These are phyloP conservation scores for Coccomyxa sp. DNA, from an alignment of 139 green algal genomes.

Conservation along the genomic window DNA sequence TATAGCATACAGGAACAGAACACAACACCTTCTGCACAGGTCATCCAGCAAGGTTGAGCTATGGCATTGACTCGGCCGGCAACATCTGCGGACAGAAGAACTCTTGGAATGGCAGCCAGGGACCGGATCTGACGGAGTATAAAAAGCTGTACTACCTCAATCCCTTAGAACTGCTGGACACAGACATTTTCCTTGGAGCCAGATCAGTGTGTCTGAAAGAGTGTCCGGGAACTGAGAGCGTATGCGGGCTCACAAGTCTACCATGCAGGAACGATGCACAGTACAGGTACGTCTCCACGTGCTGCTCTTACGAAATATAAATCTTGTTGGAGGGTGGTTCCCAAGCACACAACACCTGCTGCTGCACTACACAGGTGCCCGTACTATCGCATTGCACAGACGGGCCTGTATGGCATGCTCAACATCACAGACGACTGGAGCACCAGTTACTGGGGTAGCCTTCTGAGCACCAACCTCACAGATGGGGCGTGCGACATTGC, in stretches of 20 bases:
- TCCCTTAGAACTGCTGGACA: conserved; percentile 51
- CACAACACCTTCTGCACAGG: not conserved
- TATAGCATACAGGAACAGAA: too few relatives aligned
- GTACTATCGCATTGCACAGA: conserved; percentile 53
- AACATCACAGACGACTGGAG: not conserved
- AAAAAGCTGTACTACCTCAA: conserved; percentile 75
- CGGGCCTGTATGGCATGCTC: conserved; percentile 42
- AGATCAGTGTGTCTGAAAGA: conserved; percentile 48
- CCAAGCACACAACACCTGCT: not conserved
- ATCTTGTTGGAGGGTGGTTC: not conserved
- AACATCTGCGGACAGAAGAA: conserved; percentile 57
- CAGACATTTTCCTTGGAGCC: conserved; percentile 40
- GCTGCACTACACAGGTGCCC: conserved; percentile 41
- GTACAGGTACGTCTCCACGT: conserved; percentile 25
- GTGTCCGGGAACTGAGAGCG: conserved; percentile 35
- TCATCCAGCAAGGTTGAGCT: conserved; percentile 50
- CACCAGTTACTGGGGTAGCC: conserved; percentile 34
- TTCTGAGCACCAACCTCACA: conserved; percentile 14
- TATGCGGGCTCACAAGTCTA: conserved; percentile 26
- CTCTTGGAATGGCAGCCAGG: conserved; percentile 25
- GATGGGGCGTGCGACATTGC: not conserved
- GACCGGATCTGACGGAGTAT: conserved; percentile 37
- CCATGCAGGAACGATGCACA: conserved; percentile 33
- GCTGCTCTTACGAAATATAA: not conserved
- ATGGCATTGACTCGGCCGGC: conserved; percentile 65